These are phyloP conservation scores for Meira miltonrushii DNA, from an alignment of 1,284 basidiomycete genomes.

Conservation along the genomic window DNA sequence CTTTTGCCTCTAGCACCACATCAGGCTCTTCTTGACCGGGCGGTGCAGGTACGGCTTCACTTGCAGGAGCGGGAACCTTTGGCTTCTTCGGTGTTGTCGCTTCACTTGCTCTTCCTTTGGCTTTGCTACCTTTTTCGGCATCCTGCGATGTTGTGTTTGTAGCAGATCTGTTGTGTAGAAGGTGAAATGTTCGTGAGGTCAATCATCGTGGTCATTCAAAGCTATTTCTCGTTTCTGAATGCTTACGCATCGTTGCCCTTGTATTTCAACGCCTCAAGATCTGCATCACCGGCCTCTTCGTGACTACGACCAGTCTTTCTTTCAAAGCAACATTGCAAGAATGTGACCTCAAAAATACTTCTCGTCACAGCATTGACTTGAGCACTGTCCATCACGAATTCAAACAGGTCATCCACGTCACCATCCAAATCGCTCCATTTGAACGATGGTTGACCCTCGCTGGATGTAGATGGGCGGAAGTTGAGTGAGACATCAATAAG, in stretches of 20 bases:
- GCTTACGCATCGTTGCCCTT: constrained; percentile 26
- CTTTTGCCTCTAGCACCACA: constrained; percentile 39
- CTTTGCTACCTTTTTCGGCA: constrained; percentile 4
- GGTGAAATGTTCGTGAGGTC: background rate
- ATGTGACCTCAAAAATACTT: constrained; percentile 81
- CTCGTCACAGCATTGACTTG: constrained; percentile 74
- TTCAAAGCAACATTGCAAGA: constrained; percentile 90
- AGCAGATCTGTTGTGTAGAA: too few relatives aligned
- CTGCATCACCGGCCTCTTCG: constrained; percentile 46
- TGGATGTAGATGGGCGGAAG: constrained; percentile 57
- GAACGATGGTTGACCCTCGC: constrained; percentile 33
- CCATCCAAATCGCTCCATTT: constrained; percentile 66
- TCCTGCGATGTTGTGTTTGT: background rate
- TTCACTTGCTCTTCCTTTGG: constrained; percentile 8
- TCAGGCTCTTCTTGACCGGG: constrained; percentile 18
- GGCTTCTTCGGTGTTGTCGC: constrained; percentile 7
- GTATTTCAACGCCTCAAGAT: constrained; percentile 52
- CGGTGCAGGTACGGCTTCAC: constrained; percentile 15
- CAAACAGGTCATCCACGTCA: constrained; percentile 64
- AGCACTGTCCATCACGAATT: constrained; percentile 64
- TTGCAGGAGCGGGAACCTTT: constrained; percentile 14
- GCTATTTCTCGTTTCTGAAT: background rate
- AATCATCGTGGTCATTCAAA: background rate
- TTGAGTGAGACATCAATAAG: constrained; percentile 81
- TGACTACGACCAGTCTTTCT: constrained; percentile 41